Evolutionary conservation across 345 rosid species (phyloP).

Genomic region (Hypericum androsaemum): DNA sequence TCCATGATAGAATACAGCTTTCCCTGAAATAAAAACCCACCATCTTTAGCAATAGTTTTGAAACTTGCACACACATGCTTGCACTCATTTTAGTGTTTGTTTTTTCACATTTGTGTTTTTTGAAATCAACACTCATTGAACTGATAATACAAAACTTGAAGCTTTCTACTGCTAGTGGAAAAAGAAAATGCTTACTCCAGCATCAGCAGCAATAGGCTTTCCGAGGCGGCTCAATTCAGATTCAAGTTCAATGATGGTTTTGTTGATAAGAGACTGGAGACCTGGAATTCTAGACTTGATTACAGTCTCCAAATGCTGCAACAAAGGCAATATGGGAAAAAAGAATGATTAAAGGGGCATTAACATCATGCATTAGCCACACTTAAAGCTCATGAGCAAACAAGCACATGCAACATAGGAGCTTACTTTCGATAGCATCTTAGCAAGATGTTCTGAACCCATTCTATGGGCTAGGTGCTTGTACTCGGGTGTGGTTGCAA

Average conservation of each 20-base stretch:
- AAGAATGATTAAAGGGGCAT: neutral
- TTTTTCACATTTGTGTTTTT: no score
- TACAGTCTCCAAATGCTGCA: slow-evolving; percentile 25
- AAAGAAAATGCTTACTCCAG: slow-evolving; percentile 18
- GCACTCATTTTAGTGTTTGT: no score
- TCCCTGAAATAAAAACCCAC: slow-evolving; percentile 51
- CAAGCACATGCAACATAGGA: neutral
- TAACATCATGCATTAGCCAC: neutral
- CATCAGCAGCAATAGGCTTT: slow-evolving; percentile 24
- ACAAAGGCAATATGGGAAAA: neutral
- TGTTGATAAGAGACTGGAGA: slow-evolving; percentile 19
- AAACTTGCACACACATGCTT: neutral
- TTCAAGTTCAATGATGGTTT: slow-evolving; percentile 24
- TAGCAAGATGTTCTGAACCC: slow-evolving; percentile 26
- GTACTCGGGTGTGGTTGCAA: slow-evolving; percentile 23
- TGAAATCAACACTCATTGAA: no score
- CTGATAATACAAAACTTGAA: neutral
- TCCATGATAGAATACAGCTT: slow-evolving; percentile 93
- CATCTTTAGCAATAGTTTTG: slow-evolving; percentile 11
- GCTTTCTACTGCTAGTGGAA: neutral
- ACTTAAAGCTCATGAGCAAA: neutral
- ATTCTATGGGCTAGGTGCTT: slow-evolving; percentile 23
- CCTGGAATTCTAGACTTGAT: slow-evolving; percentile 26
- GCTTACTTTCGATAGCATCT: slow-evolving; percentile 22
- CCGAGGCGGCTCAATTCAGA: slow-evolving; percentile 23